A percentile compares a stretch with the other conserved stretches of the same genome.
Evolutionary conservation across 2,329 filamentous ascomycete species (phyloP).

Genomic region (Xylariaceae sp.): DNA sequence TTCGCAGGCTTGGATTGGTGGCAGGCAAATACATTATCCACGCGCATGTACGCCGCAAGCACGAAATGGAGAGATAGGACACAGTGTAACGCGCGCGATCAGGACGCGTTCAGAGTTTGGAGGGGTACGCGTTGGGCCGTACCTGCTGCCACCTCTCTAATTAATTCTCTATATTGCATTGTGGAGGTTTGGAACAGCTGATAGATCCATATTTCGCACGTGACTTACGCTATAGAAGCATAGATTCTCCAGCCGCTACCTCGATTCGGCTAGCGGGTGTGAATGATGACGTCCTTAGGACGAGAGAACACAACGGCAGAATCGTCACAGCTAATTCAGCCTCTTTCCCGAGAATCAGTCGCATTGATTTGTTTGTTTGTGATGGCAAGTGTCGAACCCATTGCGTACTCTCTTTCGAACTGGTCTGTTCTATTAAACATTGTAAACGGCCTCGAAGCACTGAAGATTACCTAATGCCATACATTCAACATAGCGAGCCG

Average conservation of each 20-base stretch:
- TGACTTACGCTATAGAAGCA: neutral
- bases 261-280: neutral
- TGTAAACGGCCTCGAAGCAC: no score
- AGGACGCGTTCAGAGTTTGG: neutral
- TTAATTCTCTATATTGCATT: neutral
- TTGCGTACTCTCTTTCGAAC: no score
- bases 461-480: neutral
- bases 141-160: neutral
- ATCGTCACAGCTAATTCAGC: no score
- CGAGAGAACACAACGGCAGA: no score
- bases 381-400: no score
- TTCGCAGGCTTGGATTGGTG: neutral
- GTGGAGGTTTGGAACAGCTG: neutral
- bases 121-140: neutral
- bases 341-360: no score
- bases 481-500: neutral
- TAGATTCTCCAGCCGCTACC: neutral
- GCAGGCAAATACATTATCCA: neutral
- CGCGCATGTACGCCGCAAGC: neutral
- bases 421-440: no score
- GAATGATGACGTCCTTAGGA: neutral
- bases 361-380: no score
- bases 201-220: neutral
- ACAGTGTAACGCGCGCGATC: neutral
- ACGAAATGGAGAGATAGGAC: neutral